Evolutionary conservation across 2,329 filamentous ascomycete species (phyloP), one percentile per base, ranked within the genome.

Genomic region (Cephalotrichum gorgonifer): DNA sequence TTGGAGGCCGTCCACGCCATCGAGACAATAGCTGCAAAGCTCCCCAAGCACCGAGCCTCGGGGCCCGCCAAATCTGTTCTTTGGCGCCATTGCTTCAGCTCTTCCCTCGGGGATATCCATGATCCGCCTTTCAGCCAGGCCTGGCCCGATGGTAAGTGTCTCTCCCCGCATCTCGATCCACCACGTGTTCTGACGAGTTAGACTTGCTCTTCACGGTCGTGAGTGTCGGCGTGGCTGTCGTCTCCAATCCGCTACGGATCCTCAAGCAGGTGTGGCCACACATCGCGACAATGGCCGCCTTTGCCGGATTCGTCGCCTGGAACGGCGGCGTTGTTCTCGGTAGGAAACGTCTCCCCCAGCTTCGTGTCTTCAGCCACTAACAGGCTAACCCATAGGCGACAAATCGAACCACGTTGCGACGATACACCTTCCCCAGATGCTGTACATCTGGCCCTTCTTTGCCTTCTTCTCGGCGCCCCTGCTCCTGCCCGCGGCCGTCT

Each of bases 341-440:
- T 86, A 42, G n/a, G 38, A 22, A 23, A 41, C 23, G 15, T 26
- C 38, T 6, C n/a, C 23, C 4, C 8, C 50, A 25, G 28, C 15
- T n/a, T 31, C 48, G 58, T 70, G 48, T 70, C 50, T 35, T 1
- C 11, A 22, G 22, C 3, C 50, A 88, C 87, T 90, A 33, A 42
- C 46, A 11, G 3, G 17, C 14, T 23, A 6, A 8, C 28, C 27
- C 17, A 20, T 20, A 48, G 46, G 46, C 17, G 93, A 98, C 66
- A 97, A 96, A 67, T 84, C 87, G 25, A 96, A 95, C 60, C 93
- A 98, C 60, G 75, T 93, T 28, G 89, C 90, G 1, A 93, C 89
- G 1, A 70, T 97, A 12, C 91, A 98, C 60, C 68, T 93, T 5
- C 78, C 91, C 0, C 93, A 98, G 66, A 86, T 98, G 78, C 82